Evolutionary conservation across 345 rosid species (phyloP).

Genomic region (Ailanthus altissimus): DNA sequence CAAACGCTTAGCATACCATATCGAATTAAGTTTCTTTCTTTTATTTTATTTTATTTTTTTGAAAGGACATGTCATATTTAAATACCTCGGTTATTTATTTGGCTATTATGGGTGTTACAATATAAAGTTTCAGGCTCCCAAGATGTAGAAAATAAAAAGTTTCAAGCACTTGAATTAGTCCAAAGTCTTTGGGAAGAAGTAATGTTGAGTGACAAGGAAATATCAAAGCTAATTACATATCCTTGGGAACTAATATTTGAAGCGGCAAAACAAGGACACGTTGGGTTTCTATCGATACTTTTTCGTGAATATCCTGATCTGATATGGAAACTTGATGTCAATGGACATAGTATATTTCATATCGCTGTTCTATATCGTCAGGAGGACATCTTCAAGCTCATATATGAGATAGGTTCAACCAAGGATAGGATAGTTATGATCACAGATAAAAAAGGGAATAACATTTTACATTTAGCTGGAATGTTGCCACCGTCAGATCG

Average conservation of each 20-base stretch:
- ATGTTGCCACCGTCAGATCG: conserved; percentile 11
- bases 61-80: no score
- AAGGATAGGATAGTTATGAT: conserved; percentile 6
- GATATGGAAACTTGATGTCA: neutral
- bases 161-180: neutral
- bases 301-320: neutral
- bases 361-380: conserved; percentile 20
- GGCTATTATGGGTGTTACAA: neutral
- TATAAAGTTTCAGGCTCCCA: neutral
- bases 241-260: neutral
- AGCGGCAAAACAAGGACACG: neutral
- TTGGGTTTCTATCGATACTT: neutral
- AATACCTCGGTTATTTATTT: neutral
- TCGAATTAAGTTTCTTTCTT: no score
- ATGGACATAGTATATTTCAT: conserved; percentile 21
- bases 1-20: neutral
- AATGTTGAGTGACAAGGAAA: no score
- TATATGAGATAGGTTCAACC: conserved; percentile 2
- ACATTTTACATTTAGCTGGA: conserved; percentile 30
- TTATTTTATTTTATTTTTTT: no score
- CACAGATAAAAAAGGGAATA: conserved; percentile 11
- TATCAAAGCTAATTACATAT: neutral
- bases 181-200: neutral
- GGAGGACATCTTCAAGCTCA: conserved; percentile 21
- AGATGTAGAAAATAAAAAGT: neutral